Evolutionary conservation across 1,284 basidiomycete species (phyloP), one percentile per base, ranked within the genome.

Genomic region (Cryptococcus sp.): DNA sequence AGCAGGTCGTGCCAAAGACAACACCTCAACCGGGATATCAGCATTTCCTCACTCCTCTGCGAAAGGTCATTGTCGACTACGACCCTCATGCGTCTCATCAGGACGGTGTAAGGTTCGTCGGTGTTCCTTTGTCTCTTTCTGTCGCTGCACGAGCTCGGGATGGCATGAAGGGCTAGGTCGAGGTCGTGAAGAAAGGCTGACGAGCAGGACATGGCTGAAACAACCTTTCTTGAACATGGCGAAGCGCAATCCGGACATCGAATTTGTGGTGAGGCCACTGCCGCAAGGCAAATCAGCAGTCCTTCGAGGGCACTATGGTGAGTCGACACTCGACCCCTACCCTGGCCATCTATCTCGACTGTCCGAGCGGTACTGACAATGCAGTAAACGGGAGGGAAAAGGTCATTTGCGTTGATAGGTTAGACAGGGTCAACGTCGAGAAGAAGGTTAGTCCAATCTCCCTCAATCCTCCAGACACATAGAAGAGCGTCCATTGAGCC

Each of bases 361-460:
- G n/a, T n/a, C n/a, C n/a, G n/a, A n/a, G n/a, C n/a, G n/a, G n/a
- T n/a, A n/a, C n/a, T n/a, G n/a, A n/a, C n/a, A n/a, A n/a, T n/a
- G n/a, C 53, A 76, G 75, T 71, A 45, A 76, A 75, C 52, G 74
- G 74, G 26, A 62, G 75, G 38, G 74, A 74, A 52, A 77, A 77
- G 57, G 74, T 75, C 47, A 74, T 77, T 48, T 76, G 73, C 59
- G 72, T 76, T 31, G 73, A 74, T 56, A 61, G 59, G 32, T 52
- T 77, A 45, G 67, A 71, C 34, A 59, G 64, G 10, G 60, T 66
- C 45, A 61, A 71, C 37, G 70, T 77, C 26, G 58, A 52, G n/a
- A 59, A 65, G 43, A 77, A 77, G 55, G 68, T 72, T 18, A 48
- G 63, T 33, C 12, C 23, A 6, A 9, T 4, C 9, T 7, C 10